These are phyloP conservation scores for Phytophthora podocarpi DNA, from an alignment of 352 stramenopile species.

Conservation along the genomic window DNA sequence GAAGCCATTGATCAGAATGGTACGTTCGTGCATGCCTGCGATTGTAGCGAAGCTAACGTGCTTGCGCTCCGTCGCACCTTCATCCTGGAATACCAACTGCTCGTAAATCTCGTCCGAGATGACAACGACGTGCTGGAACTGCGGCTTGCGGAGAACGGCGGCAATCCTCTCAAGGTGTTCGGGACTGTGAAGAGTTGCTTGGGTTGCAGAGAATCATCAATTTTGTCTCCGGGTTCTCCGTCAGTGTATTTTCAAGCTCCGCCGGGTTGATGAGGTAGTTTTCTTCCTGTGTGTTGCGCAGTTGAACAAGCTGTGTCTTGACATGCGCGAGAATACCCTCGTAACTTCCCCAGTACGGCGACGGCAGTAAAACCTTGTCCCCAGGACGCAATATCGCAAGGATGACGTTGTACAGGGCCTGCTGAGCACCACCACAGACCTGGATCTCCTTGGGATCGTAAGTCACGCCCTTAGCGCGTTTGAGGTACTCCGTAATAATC, in stretches of 20 bases:
- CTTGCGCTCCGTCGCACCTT: conserved; percentile 48
- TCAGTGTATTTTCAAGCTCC: conserved; percentile 75
- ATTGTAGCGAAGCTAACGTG: conserved; percentile 68
- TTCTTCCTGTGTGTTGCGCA: conserved; percentile 90
- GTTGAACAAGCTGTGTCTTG: conserved; percentile 84
- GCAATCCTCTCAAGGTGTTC: conserved; percentile 58
- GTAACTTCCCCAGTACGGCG: conserved; percentile 97
- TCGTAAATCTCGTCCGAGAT: conserved; percentile 97
- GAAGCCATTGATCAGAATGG: too few relatives aligned
- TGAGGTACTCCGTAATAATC: conserved; percentile 90
- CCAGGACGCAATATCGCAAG: conserved; percentile 88
- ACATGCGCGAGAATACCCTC: conserved; percentile 93
- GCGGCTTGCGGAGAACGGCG: conserved; percentile 54
- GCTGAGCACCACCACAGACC: conserved; percentile 95
- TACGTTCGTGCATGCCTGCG: too few relatives aligned
- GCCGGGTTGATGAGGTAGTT: conserved; percentile 91
- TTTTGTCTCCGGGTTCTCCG: conserved; percentile 69
- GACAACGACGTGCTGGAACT: conserved; percentile 82
- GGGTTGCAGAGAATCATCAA: conserved; percentile 96
- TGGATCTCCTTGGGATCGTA: conserved; percentile 95
- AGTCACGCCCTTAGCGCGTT: conserved; percentile 81
- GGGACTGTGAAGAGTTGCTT: conserved; percentile 85
- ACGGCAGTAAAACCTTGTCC: conserved; percentile 96
- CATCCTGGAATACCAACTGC: conserved; percentile 92
- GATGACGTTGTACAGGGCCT: conserved; percentile 92